A percentile compares a stretch with the other conserved stretches of the same genome.
Conservation (phyloP, 805 yeast species). For the Saccharomycopsis sp. region DNA sequence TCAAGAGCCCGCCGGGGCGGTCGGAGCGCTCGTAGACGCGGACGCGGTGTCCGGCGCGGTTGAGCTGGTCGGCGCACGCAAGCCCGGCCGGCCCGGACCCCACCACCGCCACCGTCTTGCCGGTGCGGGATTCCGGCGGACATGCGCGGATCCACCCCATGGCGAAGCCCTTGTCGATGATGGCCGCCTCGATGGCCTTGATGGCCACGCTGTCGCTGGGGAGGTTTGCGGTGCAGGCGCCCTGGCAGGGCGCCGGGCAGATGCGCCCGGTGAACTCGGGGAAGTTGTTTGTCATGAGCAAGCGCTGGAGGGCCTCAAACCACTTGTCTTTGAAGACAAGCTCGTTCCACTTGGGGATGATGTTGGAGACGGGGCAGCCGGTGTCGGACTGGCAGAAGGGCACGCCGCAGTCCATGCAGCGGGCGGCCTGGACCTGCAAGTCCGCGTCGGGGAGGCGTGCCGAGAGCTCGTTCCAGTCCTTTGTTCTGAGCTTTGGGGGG, state of each 20-base stretch:
- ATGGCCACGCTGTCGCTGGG: slow-evolving; percentile 95
- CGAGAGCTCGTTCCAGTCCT: slow-evolving; percentile 91
- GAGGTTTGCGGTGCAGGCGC: slow-evolving; percentile 91
- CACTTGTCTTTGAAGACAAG: slow-evolving; percentile 91
- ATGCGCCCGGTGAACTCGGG: slow-evolving; percentile 98
- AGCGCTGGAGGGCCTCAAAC: slow-evolving; percentile 86
- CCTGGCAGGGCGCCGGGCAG: slow-evolving; percentile 99
- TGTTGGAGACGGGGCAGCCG: slow-evolving; percentile 95
- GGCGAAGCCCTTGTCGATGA: slow-evolving; percentile 92
- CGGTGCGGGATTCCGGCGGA: slow-evolving; percentile 76
- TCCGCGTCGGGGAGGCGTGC: slow-evolving; percentile 78
- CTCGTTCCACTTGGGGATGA: slow-evolving; percentile 97
- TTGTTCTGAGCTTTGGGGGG: slow-evolving; percentile 62
- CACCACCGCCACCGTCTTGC: slow-evolving; percentile 74
- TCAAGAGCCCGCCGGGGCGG: slow-evolving; percentile 92
- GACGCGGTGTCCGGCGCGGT: slow-evolving; percentile 90
- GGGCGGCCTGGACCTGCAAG: slow-evolving; percentile 83
- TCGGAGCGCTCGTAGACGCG: slow-evolving; percentile 92
- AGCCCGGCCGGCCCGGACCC: slow-evolving; percentile 98
- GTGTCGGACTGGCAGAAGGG: slow-evolving; percentile 98
- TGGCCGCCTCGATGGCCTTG: slow-evolving; percentile 91
- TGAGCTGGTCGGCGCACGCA: slow-evolving; percentile 94
- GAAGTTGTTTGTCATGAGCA: slow-evolving; percentile 95
- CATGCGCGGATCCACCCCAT: slow-evolving; percentile 92
- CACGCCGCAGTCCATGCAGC: slow-evolving; percentile 99